Evolutionary conservation across 768 basidiomycete species (phyloP), one percentile per base, ranked within the genome.

Genomic region (Exidia glandulosa): DNA sequence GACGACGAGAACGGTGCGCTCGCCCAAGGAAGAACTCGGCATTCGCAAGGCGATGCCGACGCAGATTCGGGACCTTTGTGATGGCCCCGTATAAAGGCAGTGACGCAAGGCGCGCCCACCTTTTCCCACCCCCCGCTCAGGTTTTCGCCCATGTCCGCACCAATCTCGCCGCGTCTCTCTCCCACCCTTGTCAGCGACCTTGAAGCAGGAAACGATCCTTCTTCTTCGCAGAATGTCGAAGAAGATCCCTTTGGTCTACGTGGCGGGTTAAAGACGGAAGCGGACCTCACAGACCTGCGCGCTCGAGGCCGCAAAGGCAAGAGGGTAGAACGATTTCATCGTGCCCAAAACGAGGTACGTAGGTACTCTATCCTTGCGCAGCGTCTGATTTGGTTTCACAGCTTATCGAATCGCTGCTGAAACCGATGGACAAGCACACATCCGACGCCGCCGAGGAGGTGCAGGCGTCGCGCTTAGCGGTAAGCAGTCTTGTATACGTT

Each of bases 351-450:
- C 75, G 73, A 82, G 63, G 90, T 87, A 56, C 36, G 81, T 10
- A 16, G 13, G 62, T 55, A 60, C 55, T 19, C 56, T 36, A 19
- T 48, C 61, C 56, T 59, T 56, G 47, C 33, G 56, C 32, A 56
- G 61, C 57, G 63, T 57, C 50, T 66, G 55, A 50, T 56, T 19
- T 32, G 37, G 10, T n/a, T 6, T n/a, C 62, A 57, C 66, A 95
- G 88, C 86, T 94, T 61, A 95, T 98, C 63, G 69, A 74, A n/a
- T 80, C 83, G n/a, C 73, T 97, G 62, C 79, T 98, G 33, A 96
- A 95, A 72, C 82, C 93, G 1, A 87, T 98, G 82, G 88, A 92
- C 34, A 85, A 87, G 33, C 89, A 94, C 67, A 91, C 91, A 0
- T 80, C 83, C 57, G 90, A 95, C 66, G 93, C 92, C 16, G 80